Percentiles rank a stretch among this genome's conserved stretches.
Conservation (phyloP, 495 filamentous ascomycete species). For the Trichoderma erinaceum region DNA sequence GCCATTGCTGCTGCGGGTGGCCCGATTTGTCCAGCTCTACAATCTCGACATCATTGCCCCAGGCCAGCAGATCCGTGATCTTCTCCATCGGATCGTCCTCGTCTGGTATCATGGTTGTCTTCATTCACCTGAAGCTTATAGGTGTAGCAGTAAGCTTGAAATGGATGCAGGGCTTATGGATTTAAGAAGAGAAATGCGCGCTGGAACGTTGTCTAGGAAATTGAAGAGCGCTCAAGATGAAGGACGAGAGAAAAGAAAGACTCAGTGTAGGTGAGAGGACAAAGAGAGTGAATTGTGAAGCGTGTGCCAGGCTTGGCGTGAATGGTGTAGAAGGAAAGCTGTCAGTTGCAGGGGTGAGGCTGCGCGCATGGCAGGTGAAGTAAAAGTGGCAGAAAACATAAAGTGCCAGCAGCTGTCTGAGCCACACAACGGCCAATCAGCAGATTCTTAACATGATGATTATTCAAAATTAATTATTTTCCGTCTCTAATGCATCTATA, state of each 20-base stretch:
- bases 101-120: background rate
- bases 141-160: background rate
- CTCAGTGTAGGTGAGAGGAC: background rate
- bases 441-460: background rate
- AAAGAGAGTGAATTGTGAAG: background rate
- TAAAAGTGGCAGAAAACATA: background rate
- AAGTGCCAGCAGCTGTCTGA: background rate
- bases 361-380: conserved; percentile 2
- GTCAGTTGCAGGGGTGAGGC: conserved; percentile 2
- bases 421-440: background rate
- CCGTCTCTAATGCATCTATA: background rate
- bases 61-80: conserved; percentile 22
- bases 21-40: conserved; percentile 37
- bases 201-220: background rate
- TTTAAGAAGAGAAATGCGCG: background rate
- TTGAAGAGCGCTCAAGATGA: no score
- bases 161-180: background rate
- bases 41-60: conserved; percentile 25
- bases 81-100: background rate
- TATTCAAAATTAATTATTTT: background rate
- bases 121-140: background rate
- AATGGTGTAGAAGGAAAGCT: conserved; percentile 9
- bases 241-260: background rate
- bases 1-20: conserved; percentile 31
- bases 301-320: background rate